Evolutionary conservation across 2,329 filamentous ascomycete genomes (phyloP).

Genomic region (Arachnopeziza araneosa): DNA sequence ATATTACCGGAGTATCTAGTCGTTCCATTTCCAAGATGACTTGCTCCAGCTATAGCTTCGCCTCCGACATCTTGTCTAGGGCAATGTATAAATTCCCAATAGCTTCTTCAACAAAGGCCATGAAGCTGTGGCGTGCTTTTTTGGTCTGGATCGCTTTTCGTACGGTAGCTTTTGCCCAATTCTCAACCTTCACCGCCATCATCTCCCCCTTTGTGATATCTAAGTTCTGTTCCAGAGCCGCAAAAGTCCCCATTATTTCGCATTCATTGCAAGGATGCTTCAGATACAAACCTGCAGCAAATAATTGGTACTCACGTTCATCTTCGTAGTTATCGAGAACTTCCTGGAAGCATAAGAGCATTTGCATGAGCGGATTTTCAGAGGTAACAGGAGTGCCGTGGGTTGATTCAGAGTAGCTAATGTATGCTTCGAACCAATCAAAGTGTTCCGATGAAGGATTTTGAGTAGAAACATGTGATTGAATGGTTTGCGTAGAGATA

Average conservation of each 20-base stretch:
- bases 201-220: neutral
- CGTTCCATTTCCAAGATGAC: neutral
- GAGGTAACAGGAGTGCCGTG: neutral
- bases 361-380: neutral
- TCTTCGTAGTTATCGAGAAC: neutral
- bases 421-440: neutral
- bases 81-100: neutral
- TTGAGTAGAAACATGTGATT: neutral
- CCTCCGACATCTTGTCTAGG: neutral
- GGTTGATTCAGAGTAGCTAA: neutral
- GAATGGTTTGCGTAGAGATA: neutral
- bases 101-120: neutral
- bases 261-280: neutral
- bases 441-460: neutral
- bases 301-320: neutral
- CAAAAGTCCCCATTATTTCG: neutral
- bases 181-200: neutral
- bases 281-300: neutral
- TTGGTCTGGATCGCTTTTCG: neutral
- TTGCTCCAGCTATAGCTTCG: neutral
- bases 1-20: neutral
- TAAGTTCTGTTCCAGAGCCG: neutral
- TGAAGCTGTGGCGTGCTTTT: neutral
- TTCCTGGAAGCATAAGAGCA: neutral
- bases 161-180: neutral